Percentiles rank a stretch among this genome's conserved stretches.
phyloP scores from a whole-genome alignment of 2,329 filamentous ascomycete species.

The Salinomyces thailandicus region DNA sequence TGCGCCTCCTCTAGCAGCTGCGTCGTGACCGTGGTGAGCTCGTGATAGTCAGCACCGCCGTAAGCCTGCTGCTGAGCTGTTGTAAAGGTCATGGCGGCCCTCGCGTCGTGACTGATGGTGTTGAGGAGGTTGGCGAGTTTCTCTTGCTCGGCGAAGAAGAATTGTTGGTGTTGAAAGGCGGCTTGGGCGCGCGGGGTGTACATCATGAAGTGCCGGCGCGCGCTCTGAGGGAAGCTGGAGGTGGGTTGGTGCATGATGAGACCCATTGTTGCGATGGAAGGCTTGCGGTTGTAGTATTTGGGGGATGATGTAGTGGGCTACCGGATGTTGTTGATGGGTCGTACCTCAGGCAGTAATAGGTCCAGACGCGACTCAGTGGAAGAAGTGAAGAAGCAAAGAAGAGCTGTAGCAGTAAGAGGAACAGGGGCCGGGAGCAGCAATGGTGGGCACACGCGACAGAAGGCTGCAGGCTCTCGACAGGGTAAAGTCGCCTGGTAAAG shows the following conservation, averaged over 20 bases:
- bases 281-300: too few relatives aligned
- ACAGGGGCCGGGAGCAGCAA: too few relatives aligned
- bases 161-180: conserved; percentile 7
- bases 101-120: conserved; percentile 10
- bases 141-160: conserved; percentile 10
- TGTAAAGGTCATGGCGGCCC: conserved; percentile 4
- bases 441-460: too few relatives aligned
- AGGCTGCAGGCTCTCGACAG: too few relatives aligned
- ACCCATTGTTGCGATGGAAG: conserved; percentile 4
- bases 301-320: too few relatives aligned
- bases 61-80: too few relatives aligned
- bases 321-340: too few relatives aligned
- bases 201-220: conserved; percentile 7
- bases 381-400: too few relatives aligned
- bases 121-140: conserved; percentile 10
- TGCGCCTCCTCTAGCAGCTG: conserved; percentile 10
- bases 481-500: too few relatives aligned
- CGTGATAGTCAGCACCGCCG: conserved; percentile 11
- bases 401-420: too few relatives aligned
- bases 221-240: neutral
- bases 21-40: conserved; percentile 10
- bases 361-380: too few relatives aligned
- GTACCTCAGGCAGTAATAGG: too few relatives aligned
- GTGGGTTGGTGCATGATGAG: conserved; percentile 4
- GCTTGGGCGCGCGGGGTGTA: conserved; percentile 8